phyloP scores from a whole-genome alignment of 2,329 filamentous ascomycete species.

The Exophiala mesophila region DNA sequence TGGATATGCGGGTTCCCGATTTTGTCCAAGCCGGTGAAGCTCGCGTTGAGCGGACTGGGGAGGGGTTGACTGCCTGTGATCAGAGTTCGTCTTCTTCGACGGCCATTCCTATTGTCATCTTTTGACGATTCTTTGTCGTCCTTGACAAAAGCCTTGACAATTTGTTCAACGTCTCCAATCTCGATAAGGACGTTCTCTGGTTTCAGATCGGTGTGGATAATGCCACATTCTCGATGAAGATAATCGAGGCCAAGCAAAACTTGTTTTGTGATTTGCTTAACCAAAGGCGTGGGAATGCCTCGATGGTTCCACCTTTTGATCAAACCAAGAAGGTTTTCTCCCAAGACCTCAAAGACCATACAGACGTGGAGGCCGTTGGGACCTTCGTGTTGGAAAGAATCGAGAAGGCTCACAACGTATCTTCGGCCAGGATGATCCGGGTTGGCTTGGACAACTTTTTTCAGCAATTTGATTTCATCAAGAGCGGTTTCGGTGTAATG shows the following conservation, averaged over 20 bases:
- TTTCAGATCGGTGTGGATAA: constrained; percentile 88
- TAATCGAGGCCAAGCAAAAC: constrained; percentile 94
- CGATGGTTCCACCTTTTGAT: constrained; percentile 99
- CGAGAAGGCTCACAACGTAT: constrained; percentile 91
- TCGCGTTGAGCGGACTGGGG: constrained; percentile 88
- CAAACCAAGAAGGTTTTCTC: constrained; percentile 87
- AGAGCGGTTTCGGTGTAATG: constrained; percentile 99
- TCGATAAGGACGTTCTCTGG: constrained; percentile 98
- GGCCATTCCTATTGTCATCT: constrained; percentile 86
- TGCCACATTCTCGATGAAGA: constrained; percentile 93
- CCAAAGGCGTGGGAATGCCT: constrained; percentile 90
- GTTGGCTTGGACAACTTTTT: constrained; percentile 93
- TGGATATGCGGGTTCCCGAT: constrained; percentile 56
- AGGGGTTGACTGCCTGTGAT: constrained; percentile 97
- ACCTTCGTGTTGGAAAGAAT: constrained; percentile 96
- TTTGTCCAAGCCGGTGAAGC: constrained; percentile 75
- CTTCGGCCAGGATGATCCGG: constrained; percentile 88
- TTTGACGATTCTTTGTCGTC: constrained; percentile 71
- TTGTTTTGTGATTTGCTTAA: constrained; percentile 99
- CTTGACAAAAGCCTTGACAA: constrained; percentile 93
- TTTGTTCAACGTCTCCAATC: constrained; percentile 97
- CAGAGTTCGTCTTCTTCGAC: constrained; percentile 81
- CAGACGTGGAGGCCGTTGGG: constrained; percentile 95
- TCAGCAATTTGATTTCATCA: constrained; percentile 97
- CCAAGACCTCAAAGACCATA: constrained; percentile 98